Conservation (phyloP, 2,329 filamentous ascomycete species). For the Fusarium nygamai region DNA sequence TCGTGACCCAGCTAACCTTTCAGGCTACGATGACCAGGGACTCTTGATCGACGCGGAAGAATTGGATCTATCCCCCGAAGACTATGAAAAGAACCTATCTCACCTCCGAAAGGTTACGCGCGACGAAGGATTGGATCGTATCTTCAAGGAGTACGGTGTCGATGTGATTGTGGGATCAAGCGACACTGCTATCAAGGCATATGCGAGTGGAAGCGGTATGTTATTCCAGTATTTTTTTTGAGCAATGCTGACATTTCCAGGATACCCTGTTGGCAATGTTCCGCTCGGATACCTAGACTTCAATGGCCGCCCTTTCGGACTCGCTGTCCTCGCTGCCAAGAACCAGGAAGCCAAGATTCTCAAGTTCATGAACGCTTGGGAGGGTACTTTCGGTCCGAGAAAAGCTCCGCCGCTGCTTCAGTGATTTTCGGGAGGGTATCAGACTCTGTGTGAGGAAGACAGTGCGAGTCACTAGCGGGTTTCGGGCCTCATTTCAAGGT, state of each 20-base stretch:
- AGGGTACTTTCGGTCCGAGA: background rate
- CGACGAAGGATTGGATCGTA: background rate
- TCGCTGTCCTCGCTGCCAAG: background rate
- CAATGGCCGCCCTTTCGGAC: background rate
- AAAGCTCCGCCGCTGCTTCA: background rate
- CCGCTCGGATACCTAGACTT: background rate
- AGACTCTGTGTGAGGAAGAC: background rate
- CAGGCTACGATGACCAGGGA: background rate
- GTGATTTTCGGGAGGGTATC: too few species aligned
- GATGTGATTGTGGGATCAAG: background rate
- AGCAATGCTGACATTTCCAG: background rate
- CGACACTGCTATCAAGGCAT: background rate
- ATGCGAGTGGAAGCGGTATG: background rate
- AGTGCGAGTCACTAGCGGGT: background rate
- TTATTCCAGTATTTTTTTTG: rapidly evolving
- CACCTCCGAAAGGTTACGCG: background rate
- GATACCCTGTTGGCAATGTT: background rate
- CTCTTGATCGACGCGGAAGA: background rate
- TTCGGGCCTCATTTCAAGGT: background rate
- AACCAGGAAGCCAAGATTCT: background rate
- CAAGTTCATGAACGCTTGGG: background rate
- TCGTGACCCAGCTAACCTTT: rapidly evolving
- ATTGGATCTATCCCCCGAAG: background rate
- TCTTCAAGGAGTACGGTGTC: background rate
- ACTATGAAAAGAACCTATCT: background rate